These are phyloP conservation scores for Globisporangium megalacanthum DNA, from an alignment of 352 stramenopile species.

Conservation along the genomic window DNA sequence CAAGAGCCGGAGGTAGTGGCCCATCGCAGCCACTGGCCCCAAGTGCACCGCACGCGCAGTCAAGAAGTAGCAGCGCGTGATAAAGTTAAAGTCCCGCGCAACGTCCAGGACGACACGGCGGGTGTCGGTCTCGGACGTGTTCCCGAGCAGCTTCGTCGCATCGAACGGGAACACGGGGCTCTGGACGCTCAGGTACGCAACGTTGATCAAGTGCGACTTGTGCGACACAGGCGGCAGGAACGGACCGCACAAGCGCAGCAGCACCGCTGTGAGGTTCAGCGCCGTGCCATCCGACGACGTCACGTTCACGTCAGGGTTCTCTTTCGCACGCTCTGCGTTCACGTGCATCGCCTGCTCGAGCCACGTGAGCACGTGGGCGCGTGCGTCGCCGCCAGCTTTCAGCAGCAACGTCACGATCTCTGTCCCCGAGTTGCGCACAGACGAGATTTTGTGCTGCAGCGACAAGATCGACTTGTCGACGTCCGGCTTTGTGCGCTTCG, in stretches of 20 bases:
- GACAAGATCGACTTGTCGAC: constrained; percentile 66
- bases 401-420: constrained; percentile 68
- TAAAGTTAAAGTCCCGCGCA: constrained; percentile 91
- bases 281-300: constrained; percentile 70
- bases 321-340: constrained; percentile 72
- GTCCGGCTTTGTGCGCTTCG: constrained; percentile 75
- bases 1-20: constrained; percentile 82
- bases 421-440: constrained; percentile 47
- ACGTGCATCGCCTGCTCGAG: constrained; percentile 69
- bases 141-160: constrained; percentile 45
- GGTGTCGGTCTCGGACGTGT: constrained; percentile 15
- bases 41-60: constrained; percentile 91
- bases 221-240: constrained; percentile 76
- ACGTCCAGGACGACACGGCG: constrained; percentile 11
- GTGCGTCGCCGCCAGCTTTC: constrained; percentile 47
- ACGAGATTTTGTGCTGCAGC: constrained; percentile 64
- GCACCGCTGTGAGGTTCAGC: constrained; percentile 71
- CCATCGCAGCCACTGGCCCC: constrained; percentile 81
- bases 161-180: constrained; percentile 65
- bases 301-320: constrained; percentile 68
- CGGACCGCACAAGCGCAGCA: constrained; percentile 74
- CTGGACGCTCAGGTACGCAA: constrained; percentile 36
- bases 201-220: constrained; percentile 71
- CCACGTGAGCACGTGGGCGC: constrained; percentile 65
- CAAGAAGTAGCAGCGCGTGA: constrained; percentile 96